These are phyloP conservation scores for Blastobotrys proliferans DNA, from an alignment of 1,139 yeast genomes.

Conservation along the genomic window DNA sequence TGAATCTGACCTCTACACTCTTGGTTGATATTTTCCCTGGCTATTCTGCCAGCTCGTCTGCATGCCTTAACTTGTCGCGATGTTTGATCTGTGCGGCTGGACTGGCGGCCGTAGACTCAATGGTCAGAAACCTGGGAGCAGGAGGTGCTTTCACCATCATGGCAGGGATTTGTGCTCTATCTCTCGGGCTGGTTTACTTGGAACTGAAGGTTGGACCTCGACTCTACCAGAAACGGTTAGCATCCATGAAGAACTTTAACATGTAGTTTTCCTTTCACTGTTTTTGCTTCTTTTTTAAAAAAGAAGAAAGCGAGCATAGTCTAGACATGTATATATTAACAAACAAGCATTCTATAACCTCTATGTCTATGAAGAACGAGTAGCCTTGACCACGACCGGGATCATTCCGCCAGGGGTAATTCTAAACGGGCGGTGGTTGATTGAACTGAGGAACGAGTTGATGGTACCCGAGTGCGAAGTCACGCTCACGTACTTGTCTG, in stretches of 20 bases:
- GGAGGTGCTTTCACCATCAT: slow-evolving; percentile 66
- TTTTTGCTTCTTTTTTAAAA: neutral
- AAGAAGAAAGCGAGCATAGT: neutral
- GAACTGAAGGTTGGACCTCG: slow-evolving; percentile 17
- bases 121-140: slow-evolving; percentile 48
- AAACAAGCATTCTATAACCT: neutral
- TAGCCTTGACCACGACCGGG: slow-evolving; percentile 46
- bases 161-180: slow-evolving; percentile 39
- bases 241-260: neutral
- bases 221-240: slow-evolving; percentile 8
- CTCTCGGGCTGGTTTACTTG: slow-evolving; percentile 16
- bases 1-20: slow-evolving; percentile 51
- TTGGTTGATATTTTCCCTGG: slow-evolving; percentile 59
- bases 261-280: neutral
- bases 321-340: neutral
- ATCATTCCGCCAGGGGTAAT: slow-evolving; percentile 65
- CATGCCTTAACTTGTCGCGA: slow-evolving; percentile 56
- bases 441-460: slow-evolving; percentile 48
- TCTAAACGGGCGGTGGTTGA: slow-evolving; percentile 52
- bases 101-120: slow-evolving; percentile 55
- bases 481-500: slow-evolving; percentile 43
- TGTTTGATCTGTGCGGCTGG: slow-evolving; percentile 60
- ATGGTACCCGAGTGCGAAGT: slow-evolving; percentile 66
- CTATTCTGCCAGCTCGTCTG: slow-evolving; percentile 57
- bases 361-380: slow-evolving; percentile 2